Percentiles rank a stretch among this genome's conserved stretches.
Conservation (phyloP, 2,329 filamentous ascomycete species). For the Lecanicillium sp. region DNA sequence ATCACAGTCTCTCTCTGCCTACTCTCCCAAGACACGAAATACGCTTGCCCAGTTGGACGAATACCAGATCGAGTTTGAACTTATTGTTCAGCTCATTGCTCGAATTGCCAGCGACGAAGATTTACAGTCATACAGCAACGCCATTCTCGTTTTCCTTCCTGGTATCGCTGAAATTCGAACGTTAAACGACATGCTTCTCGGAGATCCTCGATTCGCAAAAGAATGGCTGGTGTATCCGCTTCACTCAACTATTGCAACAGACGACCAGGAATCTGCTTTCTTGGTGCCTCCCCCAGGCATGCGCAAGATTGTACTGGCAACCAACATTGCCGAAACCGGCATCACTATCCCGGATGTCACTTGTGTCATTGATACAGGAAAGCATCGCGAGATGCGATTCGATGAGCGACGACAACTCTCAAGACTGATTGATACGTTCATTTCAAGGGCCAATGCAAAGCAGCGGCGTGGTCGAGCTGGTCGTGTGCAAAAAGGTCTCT, state of each 20-base stretch:
- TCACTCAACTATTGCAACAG: conserved; percentile 90
- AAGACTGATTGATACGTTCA: conserved; percentile 86
- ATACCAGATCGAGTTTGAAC: conserved; percentile 82
- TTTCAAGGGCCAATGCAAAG: conserved; percentile 91
- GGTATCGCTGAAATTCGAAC: conserved; percentile 89
- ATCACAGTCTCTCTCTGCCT: conserved; percentile 60
- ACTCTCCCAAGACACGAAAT: conserved; percentile 69
- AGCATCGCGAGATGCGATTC: conserved; percentile 95
- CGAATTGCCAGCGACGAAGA: conserved; percentile 65
- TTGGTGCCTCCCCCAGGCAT: conserved; percentile 72
- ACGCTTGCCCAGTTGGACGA: conserved; percentile 77
- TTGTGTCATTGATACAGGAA: conserved; percentile 92
- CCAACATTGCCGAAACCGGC: conserved; percentile 97
- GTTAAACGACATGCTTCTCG: conserved; percentile 76
- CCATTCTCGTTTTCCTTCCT: conserved; percentile 89
- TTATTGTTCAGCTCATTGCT: conserved; percentile 73
- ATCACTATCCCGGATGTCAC: conserved; percentile 98
- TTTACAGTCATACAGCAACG: conserved; percentile 71
- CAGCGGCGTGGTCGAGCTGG: conserved; percentile 90
- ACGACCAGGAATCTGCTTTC: conserved; percentile 94
- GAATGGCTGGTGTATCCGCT: conserved; percentile 84
- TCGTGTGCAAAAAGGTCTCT: conserved; percentile 89
- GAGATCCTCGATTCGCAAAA: conserved; percentile 67
- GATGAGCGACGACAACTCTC: conserved; percentile 91
- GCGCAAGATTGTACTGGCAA: conserved; percentile 91